Percentiles rank a stretch among this genome's conserved stretches.
Evolutionary conservation across 371 early-diverging fungal genomes (phyloP).

Genomic region (Synchytrium microbalum): DNA sequence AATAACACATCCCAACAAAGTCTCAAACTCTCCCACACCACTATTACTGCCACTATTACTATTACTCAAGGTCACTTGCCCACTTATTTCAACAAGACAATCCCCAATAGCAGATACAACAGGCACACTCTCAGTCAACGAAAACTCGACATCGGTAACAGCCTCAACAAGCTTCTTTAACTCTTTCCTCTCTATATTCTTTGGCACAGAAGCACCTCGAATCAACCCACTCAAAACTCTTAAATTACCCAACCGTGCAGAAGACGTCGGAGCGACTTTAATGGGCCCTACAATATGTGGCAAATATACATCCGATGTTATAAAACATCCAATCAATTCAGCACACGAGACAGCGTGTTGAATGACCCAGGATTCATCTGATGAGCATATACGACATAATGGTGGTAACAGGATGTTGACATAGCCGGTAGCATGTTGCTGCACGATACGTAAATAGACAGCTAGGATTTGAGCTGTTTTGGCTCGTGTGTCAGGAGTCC

Average conservation of each 20-base stretch:
- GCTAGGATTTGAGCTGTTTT: conserved; percentile 29
- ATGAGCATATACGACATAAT: conserved; percentile 10
- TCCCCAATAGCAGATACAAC: not conserved
- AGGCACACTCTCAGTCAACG: not conserved
- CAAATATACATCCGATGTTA: not conserved
- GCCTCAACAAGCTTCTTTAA: not conserved
- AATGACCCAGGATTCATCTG: not conserved
- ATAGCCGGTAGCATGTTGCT: conserved; percentile 43
- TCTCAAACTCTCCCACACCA: not conserved
- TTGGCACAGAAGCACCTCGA: not conserved
- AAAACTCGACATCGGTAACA: not conserved
- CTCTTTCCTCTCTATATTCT: not conserved
- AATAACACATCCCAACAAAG: not conserved
- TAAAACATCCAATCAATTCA: not conserved
- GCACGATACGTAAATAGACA: conserved; percentile 26
- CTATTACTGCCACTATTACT: not conserved
- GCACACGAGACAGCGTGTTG: not conserved
- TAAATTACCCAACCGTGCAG: not conserved
- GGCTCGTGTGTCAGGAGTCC: conserved; percentile 29
- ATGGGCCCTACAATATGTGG: not conserved
- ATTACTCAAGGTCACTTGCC: not conserved
- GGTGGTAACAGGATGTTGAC: conserved; percentile 31
- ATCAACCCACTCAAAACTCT: not conserved
- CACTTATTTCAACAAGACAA: not conserved
- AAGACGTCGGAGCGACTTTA: not conserved